These are phyloP conservation scores for Kockiozyma suomiensis DNA, from an alignment of 805 yeast genomes.

Conservation along the genomic window DNA sequence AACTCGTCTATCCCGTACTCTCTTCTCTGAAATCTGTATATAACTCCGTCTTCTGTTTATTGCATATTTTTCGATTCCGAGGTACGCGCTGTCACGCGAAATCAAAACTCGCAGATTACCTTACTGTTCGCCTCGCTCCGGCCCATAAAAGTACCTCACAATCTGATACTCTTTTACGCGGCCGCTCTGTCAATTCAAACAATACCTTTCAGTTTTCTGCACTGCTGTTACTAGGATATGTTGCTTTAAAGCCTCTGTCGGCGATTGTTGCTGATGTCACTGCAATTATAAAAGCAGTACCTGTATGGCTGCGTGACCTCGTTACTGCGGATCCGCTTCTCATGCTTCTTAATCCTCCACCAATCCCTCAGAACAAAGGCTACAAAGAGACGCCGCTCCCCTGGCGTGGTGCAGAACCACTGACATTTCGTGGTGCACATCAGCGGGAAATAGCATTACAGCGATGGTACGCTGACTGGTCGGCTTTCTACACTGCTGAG, in stretches of 20 bases:
- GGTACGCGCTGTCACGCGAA: background rate
- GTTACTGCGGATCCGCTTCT: background rate
- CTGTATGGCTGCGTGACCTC: background rate
- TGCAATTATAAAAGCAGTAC: background rate
- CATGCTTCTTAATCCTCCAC: background rate
- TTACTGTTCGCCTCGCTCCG: background rate
- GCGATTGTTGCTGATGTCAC: background rate
- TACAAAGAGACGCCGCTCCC: background rate
- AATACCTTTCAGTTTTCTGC: background rate
- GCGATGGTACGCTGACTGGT: conserved; percentile 9
- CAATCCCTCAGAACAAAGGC: background rate
- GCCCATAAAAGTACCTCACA: background rate
- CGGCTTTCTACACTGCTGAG: background rate
- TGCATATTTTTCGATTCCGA: background rate
- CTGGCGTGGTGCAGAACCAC: conserved; percentile 9
- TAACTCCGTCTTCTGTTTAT: background rate
- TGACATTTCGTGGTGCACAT: conserved; percentile 2
- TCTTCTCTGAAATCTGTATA: too few species aligned
- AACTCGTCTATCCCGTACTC: too few species aligned
- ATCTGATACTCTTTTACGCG: background rate
- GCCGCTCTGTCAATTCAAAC: background rate
- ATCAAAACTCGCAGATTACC: background rate
- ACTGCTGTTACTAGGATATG: background rate
- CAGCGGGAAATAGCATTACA: conserved; percentile 9
- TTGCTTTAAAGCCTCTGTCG: background rate